phyloP scores from a whole-genome alignment of 1,284 basidiomycete species.

The Ustilago tritici region DNA sequence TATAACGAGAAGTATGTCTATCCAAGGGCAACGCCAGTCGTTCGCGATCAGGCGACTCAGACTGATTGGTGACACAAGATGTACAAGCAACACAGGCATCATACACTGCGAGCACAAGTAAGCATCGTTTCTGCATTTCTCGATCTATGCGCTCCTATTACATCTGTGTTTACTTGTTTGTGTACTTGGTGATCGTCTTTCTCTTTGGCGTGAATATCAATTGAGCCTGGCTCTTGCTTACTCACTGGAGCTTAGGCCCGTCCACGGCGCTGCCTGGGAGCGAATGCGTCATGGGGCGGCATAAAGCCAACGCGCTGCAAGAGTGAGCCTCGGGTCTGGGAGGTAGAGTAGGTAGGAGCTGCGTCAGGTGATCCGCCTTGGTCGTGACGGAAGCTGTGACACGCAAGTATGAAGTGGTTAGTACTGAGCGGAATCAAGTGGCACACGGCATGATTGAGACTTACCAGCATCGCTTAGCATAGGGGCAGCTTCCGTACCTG shows the following conservation, averaged over 20 bases:
- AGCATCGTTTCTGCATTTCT: neutral
- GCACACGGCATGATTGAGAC: neutral
- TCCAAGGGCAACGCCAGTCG: conserved; percentile 48
- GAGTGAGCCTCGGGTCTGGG: conserved; percentile 20
- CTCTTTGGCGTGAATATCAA: too few relatives aligned
- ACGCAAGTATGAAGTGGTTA: neutral
- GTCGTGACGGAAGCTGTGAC: conserved; percentile 42
- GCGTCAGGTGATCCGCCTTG: neutral
- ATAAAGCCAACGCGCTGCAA: conserved; percentile 38
- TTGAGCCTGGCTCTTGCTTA: neutral
- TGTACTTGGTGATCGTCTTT: neutral
- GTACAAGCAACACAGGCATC: neutral
- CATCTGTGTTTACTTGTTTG: neutral
- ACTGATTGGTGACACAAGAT: conserved; percentile 19
- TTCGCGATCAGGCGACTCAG: conserved; percentile 52
- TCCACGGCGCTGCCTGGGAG: neutral
- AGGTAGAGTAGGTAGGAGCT: neutral
- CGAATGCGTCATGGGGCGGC: neutral
- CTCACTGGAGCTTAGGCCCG: neutral
- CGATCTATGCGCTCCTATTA: neutral
- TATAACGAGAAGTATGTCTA: conserved; percentile 61
- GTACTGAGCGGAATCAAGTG: neutral
- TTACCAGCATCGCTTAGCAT: conserved; percentile 77
- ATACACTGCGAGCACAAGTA: neutral
- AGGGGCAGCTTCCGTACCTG: conserved; percentile 89